phyloP scores from a whole-genome alignment of 2,329 filamentous ascomycete genomes.

The Arthroderma uncinatum region DNA sequence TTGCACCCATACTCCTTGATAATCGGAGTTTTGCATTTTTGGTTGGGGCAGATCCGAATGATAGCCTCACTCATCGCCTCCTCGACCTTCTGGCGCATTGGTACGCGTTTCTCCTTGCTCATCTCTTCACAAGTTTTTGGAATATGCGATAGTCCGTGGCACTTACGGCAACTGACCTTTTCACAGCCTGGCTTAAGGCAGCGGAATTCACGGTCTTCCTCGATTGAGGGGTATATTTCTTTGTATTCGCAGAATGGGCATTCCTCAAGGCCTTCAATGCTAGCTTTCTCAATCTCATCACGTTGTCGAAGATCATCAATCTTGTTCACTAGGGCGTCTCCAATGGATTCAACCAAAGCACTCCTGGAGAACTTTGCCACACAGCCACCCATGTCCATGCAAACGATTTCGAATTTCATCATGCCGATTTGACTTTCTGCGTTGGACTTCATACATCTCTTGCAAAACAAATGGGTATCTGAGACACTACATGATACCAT shows the following conservation, averaged over 20 bases:
- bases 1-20: constrained; percentile 74
- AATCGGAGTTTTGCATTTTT: constrained; percentile 57
- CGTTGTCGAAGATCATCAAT: constrained; percentile 63
- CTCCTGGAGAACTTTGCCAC: constrained; percentile 46
- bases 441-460: constrained; percentile 51
- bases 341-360: constrained; percentile 48
- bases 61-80: constrained; percentile 75
- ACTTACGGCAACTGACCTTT: constrained; percentile 56
- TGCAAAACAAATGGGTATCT: constrained; percentile 56
- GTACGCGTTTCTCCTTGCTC: constrained; percentile 47
- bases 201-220: constrained; percentile 59
- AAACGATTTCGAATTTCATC: constrained; percentile 56
- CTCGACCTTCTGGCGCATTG: constrained; percentile 57
- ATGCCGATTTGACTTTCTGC: constrained; percentile 59
- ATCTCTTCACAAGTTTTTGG: constrained; percentile 61
- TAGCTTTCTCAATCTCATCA: constrained; percentile 55
- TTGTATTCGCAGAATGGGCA: constrained; percentile 79
- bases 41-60: constrained; percentile 55
- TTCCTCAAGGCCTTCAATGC: constrained; percentile 58
- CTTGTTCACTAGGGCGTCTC: constrained; percentile 47
- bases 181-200: constrained; percentile 58
- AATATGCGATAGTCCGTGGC: constrained; percentile 57
- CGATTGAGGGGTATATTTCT: constrained; percentile 57
- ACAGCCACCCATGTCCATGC: constrained; percentile 61
- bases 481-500: constrained; percentile 57